Evolutionary conservation across 2,329 filamentous ascomycete genomes (phyloP), one percentile per base, ranked within the genome.

Genomic region (Penicillium sp.): DNA sequence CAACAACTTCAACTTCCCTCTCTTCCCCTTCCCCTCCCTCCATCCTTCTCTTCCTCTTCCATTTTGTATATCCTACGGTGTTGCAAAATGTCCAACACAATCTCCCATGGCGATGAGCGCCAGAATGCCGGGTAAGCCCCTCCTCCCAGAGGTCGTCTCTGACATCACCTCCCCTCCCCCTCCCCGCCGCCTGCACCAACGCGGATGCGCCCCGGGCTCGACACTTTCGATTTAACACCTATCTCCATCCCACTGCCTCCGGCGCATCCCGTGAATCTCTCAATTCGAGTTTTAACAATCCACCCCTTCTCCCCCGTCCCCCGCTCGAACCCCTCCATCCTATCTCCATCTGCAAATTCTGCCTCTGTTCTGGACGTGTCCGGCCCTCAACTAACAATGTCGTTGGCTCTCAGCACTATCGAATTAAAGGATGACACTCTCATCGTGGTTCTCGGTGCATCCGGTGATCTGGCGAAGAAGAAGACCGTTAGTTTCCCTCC

Each of bases 381-480:
- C 37, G 3, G 17, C 30, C 23, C 30, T 26, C 51, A 49, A 51
- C 65, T 71, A 65, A 71, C 69, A 56, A 80, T 71, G 67, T 53
- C 68, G 80, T 65, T 36, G 52, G 52, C 44, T 54, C 61, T 63
- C 74, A 96, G 91, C 71, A 86, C 85, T 68, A 83, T 95, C 77
- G 94, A 99, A 85, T 87, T 99, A 71, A 99, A 97, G 83, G 91
- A 97, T 71, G 95, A 99, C 83, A 99, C 94, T 61, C 85, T 92
- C 71, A 95, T 99, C 68, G 84, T 99, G 68, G 94, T 99, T 67
- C 87, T 99, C 63, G 94, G 94, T 69, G 94, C 94, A 61, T 99
- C 94, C 46, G 94, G 94, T 68, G 94, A 99, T 82, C 80, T 99
- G 63, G 94, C 94, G 45, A 99, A 99, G 84, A 99, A 99, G 88